Percentiles rank a stretch among this genome's conserved stretches.
Evolutionary conservation across 768 basidiomycete species (phyloP).

Genomic region (Mycena olivaceomarginata): DNA sequence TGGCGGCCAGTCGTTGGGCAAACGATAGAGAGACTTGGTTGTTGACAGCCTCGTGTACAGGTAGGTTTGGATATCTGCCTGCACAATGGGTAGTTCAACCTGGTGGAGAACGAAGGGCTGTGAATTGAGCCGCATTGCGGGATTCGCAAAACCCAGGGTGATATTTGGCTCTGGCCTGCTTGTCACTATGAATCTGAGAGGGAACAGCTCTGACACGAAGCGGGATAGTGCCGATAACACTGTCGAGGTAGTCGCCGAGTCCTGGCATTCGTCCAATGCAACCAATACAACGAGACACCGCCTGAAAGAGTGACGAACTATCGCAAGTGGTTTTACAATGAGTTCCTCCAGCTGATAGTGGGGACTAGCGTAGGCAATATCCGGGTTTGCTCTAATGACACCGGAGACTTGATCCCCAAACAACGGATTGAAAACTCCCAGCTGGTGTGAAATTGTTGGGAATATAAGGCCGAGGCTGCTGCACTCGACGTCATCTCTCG

Average conservation of each 20-base stretch:
- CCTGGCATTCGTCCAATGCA: slow-evolving; percentile 51
- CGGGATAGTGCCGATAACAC: slow-evolving; percentile 20
- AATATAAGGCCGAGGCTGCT: slow-evolving; percentile 41
- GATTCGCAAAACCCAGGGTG: background rate
- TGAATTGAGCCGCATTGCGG: background rate
- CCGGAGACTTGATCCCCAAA: slow-evolving; percentile 28
- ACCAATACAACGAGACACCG: slow-evolving; percentile 43
- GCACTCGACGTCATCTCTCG: slow-evolving; percentile 38
- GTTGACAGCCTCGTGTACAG: background rate
- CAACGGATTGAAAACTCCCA: slow-evolving; percentile 23
- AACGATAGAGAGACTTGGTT: background rate
- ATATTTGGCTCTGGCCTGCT: slow-evolving; percentile 31
- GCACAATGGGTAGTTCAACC: slow-evolving; percentile 4
- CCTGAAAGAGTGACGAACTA: slow-evolving; percentile 14
- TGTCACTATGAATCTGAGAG: slow-evolving; percentile 32
- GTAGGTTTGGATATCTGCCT: slow-evolving; percentile 33
- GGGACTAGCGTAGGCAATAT: slow-evolving; percentile 30
- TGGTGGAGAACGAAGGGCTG: slow-evolving; percentile 9
- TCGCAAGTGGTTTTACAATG: slow-evolving; percentile 38
- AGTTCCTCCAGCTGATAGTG: slow-evolving; percentile 43
- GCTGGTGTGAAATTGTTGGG: slow-evolving; percentile 46
- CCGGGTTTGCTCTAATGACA: slow-evolving; percentile 32
- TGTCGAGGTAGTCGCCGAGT: slow-evolving; percentile 13
- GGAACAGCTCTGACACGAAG: slow-evolving; percentile 1
- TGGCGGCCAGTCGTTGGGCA: slow-evolving; percentile 15